Conservation (phyloP, 2,329 filamentous ascomycete species). For the Dactylellina haptotyla region DNA sequence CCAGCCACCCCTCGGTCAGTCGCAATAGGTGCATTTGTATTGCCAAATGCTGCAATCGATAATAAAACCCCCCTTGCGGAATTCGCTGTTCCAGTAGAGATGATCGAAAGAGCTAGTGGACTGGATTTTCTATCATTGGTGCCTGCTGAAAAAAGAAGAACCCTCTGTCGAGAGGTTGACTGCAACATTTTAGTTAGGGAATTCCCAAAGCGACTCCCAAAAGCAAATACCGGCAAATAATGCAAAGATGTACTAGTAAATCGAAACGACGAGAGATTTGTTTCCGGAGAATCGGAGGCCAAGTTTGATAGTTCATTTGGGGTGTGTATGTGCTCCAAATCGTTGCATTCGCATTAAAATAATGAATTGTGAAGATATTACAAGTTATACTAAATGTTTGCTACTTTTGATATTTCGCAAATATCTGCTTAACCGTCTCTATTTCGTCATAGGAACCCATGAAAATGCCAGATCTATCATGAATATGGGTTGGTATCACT, state of each 20-base stretch:
- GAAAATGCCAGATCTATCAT: slow-evolving; percentile 95
- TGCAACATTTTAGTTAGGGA: slow-evolving; percentile 87
- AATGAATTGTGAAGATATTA: no score
- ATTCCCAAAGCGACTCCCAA: slow-evolving; percentile 66
- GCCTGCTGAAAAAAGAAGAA: slow-evolving; percentile 76
- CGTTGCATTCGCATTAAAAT: neutral
- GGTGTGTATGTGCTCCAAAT: neutral
- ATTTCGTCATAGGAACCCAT: slow-evolving; percentile 94
- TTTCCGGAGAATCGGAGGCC: no score
- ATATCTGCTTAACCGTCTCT: slow-evolving; percentile 89
- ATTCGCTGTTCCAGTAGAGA: slow-evolving; percentile 94
- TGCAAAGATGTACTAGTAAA: no score
- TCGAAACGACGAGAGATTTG: no score
- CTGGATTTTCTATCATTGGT: slow-evolving; percentile 88
- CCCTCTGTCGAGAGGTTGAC: slow-evolving; percentile 84
- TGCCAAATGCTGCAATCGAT: slow-evolving; percentile 88
- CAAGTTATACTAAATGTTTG: neutral
- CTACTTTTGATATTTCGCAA: slow-evolving; percentile 68
- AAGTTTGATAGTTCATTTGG: no score
- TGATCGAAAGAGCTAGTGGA: slow-evolving; percentile 88
- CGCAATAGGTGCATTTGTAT: slow-evolving; percentile 89
- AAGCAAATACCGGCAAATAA: neutral
- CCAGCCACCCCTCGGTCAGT: slow-evolving; percentile 71
- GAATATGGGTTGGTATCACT: slow-evolving; percentile 88
- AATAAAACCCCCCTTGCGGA: slow-evolving; percentile 88